Evolutionary conservation across 2,329 filamentous ascomycete genomes (phyloP), one percentile per base, ranked within the genome.

Genomic region (Exophiala mesophila): DNA sequence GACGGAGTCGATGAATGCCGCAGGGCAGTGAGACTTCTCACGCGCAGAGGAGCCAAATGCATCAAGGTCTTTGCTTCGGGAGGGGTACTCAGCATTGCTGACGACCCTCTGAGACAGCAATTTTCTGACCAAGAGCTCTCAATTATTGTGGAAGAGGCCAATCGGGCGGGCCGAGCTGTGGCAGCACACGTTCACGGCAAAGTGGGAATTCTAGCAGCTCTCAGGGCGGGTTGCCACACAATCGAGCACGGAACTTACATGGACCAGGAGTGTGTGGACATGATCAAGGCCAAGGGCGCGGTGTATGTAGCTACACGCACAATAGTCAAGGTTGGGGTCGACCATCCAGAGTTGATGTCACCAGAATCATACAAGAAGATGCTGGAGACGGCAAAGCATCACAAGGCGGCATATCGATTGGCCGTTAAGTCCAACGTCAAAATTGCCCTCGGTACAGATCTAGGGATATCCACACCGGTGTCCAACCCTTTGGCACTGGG

Each of bases 221-320:
- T 74, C 7, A 53, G 58, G 13, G 67, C 68, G 0, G 71, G 71
- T 4, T 64, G 66, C 24, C 64, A 58, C 47, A 72, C 63, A 13
- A 69, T 75, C 43, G 71, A 74, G 51, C 70, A 75, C 50, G 70
- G 68, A 23, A 69, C 61, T 37, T 73, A 68, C 47, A 45, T 71
- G 2, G 69, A 74, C 50, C 62, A 70, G 28, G 70, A 74, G 55
- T 63, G 61, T 7, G 58, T 65, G 4, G 59, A 61, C 12, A 41
- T 68, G 24, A 72, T 73, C 66, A 65, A 65, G 29, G 61, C 71
- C 52, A 69, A 70, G 46, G 64, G 59, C 13, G 65, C 63, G 1
- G 62, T 72, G 17, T 56, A 71, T 6, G 64, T 73, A 3, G 61
- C 68, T 3, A 74, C 71, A 3, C 59, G 68, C 5, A 60, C 65